Evolutionary conservation across 169 alveolate genomes (phyloP).

Genomic region (Plasmodium adleri): DNA sequence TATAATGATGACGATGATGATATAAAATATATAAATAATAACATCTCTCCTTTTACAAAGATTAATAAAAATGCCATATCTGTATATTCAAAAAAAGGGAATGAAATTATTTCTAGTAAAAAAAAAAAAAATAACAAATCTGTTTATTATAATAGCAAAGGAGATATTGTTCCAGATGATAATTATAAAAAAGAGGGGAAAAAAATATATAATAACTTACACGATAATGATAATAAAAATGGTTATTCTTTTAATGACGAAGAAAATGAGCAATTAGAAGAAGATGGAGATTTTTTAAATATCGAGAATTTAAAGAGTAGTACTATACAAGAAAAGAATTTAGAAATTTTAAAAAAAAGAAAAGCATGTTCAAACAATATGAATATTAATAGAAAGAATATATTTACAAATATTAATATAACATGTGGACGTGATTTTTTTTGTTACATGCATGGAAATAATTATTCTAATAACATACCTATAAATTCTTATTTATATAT

Average conservation of each 20-base stretch:
- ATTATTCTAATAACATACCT: constrained; percentile 74
- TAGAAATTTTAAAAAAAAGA: constrained; percentile 59
- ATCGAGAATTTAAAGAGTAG: not conserved
- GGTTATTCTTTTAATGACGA: not conserved
- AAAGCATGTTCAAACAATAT: constrained; percentile 41
- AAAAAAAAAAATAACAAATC: too few species aligned
- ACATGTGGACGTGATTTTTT: constrained; percentile 68
- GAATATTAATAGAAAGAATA: constrained; percentile 41
- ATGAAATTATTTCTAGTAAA: not conserved
- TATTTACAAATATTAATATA: constrained; percentile 66
- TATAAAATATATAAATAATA: constrained; percentile 15
- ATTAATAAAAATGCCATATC: constrained; percentile 15
- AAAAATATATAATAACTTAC: not conserved
- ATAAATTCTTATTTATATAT: constrained; percentile 78
- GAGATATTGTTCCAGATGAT: too few species aligned
- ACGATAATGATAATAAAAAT: constrained; percentile 2
- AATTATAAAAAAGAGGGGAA: too few species aligned
- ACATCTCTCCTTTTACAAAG: constrained; percentile 2
- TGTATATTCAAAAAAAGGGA: constrained; percentile 28
- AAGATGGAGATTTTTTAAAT: too few species aligned
- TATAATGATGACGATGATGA: constrained; percentile 36
- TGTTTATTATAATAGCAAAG: too few species aligned
- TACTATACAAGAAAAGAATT: constrained; percentile 35
- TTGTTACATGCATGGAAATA: constrained; percentile 76
- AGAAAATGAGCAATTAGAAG: not conserved